Evolutionary conservation across 768 basidiomycete genomes (phyloP), one percentile per base, ranked within the genome.

Genomic region (Tremella fuciformis): DNA sequence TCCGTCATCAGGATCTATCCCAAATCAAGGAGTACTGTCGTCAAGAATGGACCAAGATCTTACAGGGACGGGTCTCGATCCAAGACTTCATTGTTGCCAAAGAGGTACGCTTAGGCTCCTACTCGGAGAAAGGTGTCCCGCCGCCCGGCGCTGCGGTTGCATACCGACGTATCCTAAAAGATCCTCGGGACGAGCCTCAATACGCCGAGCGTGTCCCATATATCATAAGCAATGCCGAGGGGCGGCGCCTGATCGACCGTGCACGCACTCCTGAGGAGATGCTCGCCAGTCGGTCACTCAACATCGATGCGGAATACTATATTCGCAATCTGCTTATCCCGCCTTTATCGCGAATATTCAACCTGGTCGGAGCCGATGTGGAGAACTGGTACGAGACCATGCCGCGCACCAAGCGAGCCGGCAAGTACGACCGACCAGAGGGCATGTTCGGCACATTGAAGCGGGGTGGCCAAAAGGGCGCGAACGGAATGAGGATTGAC

Each of bases 21-120:
- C 78, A 85, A 65, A 85, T 97, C 68, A 98, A 97, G 75, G 83
- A 85, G 4, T 96, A 92, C 67, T 93, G 91, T 67, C 85, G 82
- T 63, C 80, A 81, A 19, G 87, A 88, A 9, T 98, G 91, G 91
- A 81, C 83, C 9, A 89, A 88, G 71, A 82, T 99, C 41, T 75
- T 92, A 46, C 86, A 89, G 57, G 86, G 89, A 59, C 85, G 83
- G 63, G 86, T 84, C 1, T 87, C 89, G 1, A 78, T 89, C n/a
- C 88, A 93, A 65, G 93, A 98, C 73, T 96, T 96, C 68, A 87
- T 91, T 37, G 91, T 97, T 64, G 86, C 94, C 0, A 94, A 94
- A 72, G 90, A 93, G 77, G 92, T 98, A 25, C 86, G 80, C 67
- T 82, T 98, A 82, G 96, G 96, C 13, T 89, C 88, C 0, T 98